A percentile compares a stretch with the other conserved stretches of the same genome.
These are phyloP conservation scores for Botrytis byssoidea DNA, from an alignment of 2,329 filamentous ascomycete species.

Conservation along the genomic window DNA sequence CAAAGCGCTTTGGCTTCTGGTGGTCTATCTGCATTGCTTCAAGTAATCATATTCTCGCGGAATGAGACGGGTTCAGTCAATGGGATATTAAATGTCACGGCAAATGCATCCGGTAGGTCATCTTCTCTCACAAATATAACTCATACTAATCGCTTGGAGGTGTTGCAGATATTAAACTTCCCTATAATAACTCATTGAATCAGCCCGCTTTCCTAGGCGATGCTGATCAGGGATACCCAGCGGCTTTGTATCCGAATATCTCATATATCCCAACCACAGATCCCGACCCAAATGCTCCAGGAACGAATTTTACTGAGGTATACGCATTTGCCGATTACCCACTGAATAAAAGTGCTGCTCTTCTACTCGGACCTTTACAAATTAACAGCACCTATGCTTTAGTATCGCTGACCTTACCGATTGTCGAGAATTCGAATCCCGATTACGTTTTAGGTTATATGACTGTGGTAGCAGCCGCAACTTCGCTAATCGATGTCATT, in stretches of 20 bases:
- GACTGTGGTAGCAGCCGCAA: slow-evolving; percentile 72
- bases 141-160: slow-evolving; percentile 17
- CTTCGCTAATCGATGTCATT: slow-evolving; percentile 60
- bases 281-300: slow-evolving; percentile 27
- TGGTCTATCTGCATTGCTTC: slow-evolving; percentile 56
- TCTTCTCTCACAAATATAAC: not conserved
- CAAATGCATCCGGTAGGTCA: slow-evolving; percentile 39
- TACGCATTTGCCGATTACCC: slow-evolving; percentile 37
- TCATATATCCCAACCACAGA: slow-evolving; percentile 50
- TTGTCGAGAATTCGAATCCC: slow-evolving; percentile 63
- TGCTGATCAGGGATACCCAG: slow-evolving; percentile 64
- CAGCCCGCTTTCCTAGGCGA: slow-evolving; percentile 55
- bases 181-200: slow-evolving; percentile 58
- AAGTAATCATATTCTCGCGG: slow-evolving; percentile 70
- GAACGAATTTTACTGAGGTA: slow-evolving; percentile 13
- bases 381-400: slow-evolving; percentile 73
- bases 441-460: slow-evolving; percentile 76
- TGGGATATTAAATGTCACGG: slow-evolving; percentile 65
- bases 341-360: slow-evolving; percentile 49
- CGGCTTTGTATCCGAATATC: slow-evolving; percentile 74
- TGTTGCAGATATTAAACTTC: slow-evolving; percentile 55
- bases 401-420: slow-evolving; percentile 76
- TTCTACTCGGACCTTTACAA: slow-evolving; percentile 75
- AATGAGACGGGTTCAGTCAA: slow-evolving; percentile 57
- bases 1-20: slow-evolving; percentile 63